Base-by-base conservation (phyloP, 2,329 filamentous ascomycete genomes). In the Alternaria gansuensis region DNA sequence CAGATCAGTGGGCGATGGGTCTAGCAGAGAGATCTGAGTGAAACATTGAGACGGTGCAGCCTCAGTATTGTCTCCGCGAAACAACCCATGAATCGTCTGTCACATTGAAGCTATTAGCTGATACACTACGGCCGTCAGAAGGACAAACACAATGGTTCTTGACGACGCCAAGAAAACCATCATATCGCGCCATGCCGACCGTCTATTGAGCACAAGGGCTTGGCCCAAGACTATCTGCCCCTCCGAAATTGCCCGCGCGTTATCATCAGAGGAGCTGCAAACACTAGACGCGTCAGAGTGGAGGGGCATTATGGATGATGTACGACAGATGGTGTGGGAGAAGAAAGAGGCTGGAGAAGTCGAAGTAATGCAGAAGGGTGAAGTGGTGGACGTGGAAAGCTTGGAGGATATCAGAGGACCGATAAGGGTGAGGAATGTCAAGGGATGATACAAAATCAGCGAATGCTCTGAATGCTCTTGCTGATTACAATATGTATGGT, bases 141-240 rank as follows among this genome's bases (percentile, higher is more conserved):
- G 44, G 14, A 48, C 10, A 51, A 34, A 41, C 31, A 45, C 14
- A 41, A 74, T 75, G 71, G 46, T 49, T 29, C 51, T 73, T 23
- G 58, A 67, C 23, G 60, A 65, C 33, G 46, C 54, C 36, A 64
- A 72, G 53, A 61, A 48, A 21, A 39, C 50, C 3, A 57, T 69
- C 17, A 50, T 67, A 51, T 43, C 62, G 23, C 29, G 39, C 31
- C 69, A 67, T 64, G 65, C 77, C 44, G 36, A 65, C 34, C 59
- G 57, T 29, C 68, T 79, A 24, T 67, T 80, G 21, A 54, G 60
- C 33, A 48, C 65, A 9, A 71, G 80, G 36, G 63, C 68, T 17
- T 75, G 69, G 49, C 83, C 82, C 10, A 84, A 84, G 66, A 84
- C 83, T 0, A 80, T 84, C 60, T 85, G 83, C 64, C 83, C 82